Evolutionary conservation across 2,329 filamentous ascomycete species (phyloP), one percentile per base, ranked within the genome.

Genomic region (Colletotrichum brevisporum): DNA sequence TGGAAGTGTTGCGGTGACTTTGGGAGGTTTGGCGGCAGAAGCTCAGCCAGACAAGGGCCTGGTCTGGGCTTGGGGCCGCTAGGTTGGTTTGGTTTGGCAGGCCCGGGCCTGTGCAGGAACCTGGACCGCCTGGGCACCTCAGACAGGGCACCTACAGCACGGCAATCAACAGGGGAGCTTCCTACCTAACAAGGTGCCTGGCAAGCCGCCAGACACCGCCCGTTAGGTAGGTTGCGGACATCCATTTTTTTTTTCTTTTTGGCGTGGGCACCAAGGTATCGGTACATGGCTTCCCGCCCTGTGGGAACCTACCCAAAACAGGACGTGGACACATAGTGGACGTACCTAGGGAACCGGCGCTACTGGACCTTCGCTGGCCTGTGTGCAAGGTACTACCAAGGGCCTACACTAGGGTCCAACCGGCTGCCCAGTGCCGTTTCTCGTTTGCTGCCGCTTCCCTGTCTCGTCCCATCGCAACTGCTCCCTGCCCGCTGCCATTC

Each of bases 401-500:
- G 31, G 31, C 54, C 62, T n/a, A n/a, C n/a, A n/a, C n/a, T 55
- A 65, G 66, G 66, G 66, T 66, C 66, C 66, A 55, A 43, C 48
- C 39, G 55, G 31, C 31, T 36, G 31, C 31, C 31, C 31, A 36
- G 54, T 43, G 59, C 41, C 61, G 55, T 67, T 51, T 52, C 36
- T 63, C 57, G 58, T 45, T 68, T 56, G 56, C 39, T 58, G 59
- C 57, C 63, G 47, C 57, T 61, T 52, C 64, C 65, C 52, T 59
- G 58, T n/a, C 51, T 43, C 48, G 31, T 45, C 66, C 66, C 66
- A 69, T 60, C 50, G 66, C 67, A 41, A 54, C 52, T 63, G 50
- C 58, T 63, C 66, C 57, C 55, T 61, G 67, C 57, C 63, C 56
- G 56, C 62, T 70, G 64, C 52, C 57, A 69, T 74, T 75, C 74